These are phyloP conservation scores for Kalmanozyma brasiliensis DNA, from an alignment of 1,284 basidiomycete genomes.

Conservation along the genomic window DNA sequence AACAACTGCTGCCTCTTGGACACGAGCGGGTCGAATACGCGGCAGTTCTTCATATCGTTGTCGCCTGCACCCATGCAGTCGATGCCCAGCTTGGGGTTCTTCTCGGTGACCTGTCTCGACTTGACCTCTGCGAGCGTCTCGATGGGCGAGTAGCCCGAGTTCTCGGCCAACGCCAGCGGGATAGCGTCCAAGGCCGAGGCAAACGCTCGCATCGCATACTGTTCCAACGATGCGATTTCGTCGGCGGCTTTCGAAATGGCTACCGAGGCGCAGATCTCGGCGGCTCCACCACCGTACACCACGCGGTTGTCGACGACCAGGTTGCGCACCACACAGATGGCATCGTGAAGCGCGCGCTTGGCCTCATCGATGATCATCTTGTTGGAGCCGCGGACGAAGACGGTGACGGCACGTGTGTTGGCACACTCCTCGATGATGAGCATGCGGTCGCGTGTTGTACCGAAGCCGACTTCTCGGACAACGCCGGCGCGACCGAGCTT, in stretches of 20 bases:
- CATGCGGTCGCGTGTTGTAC: conserved; percentile 98
- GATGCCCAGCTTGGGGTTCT: conserved; percentile 85
- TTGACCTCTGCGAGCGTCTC: conserved; percentile 95
- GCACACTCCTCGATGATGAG: conserved; percentile 98
- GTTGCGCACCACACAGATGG: conserved; percentile 96
- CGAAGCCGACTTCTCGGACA: conserved; percentile 93
- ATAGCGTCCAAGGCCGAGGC: conserved; percentile 90
- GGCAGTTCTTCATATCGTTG: conserved; percentile 93
- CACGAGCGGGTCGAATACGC: conserved; percentile 95
- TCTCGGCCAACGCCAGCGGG: conserved; percentile 94
- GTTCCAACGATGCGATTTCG: conserved; percentile 93
- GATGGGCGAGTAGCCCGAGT: conserved; percentile 94
- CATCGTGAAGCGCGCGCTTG: conserved; percentile 95
- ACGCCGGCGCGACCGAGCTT: conserved; percentile 94
- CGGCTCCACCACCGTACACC: conserved; percentile 96
- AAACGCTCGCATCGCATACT: conserved; percentile 99
- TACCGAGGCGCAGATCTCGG: conserved; percentile 93
- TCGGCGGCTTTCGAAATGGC: conserved; percentile 94
- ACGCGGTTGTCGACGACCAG: conserved; percentile 94
- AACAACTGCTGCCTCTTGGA: conserved; percentile 97
- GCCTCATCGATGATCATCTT: conserved; percentile 99
- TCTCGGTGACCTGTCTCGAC: conserved; percentile 89
- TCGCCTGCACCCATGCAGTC: conserved; percentile 85
- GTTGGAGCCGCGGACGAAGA: conserved; percentile 96
- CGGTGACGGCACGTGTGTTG: conserved; percentile 93